Evolutionary conservation across 2,329 filamentous ascomycete genomes (phyloP).

Genomic region (Phialophora expanda): DNA sequence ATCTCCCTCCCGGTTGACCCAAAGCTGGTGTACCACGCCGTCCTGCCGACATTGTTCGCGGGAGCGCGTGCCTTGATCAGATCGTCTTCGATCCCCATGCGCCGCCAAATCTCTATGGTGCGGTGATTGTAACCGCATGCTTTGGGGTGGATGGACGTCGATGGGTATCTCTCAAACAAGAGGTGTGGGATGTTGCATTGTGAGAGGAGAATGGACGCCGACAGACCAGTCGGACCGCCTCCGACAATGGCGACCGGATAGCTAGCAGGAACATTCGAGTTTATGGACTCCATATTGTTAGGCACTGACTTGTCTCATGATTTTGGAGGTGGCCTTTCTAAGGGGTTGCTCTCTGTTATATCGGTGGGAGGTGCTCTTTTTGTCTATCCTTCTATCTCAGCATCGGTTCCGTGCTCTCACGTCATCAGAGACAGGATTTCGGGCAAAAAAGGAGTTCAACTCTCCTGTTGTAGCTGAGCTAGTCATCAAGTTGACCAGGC

Average conservation of each 20-base stretch:
- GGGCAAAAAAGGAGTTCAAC: too few relatives aligned
- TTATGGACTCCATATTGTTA: not conserved
- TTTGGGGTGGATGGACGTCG: slow-evolving; percentile 45
- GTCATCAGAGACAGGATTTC: not conserved
- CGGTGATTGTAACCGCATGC: slow-evolving; percentile 44
- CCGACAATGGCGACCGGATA: slow-evolving; percentile 42
- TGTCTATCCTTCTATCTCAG: not conserved
- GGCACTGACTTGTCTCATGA: not conserved
- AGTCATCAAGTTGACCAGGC: not conserved
- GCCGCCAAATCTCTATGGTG: slow-evolving; percentile 39
- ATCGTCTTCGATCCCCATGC: slow-evolving; percentile 44
- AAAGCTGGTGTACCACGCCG: slow-evolving; percentile 45
- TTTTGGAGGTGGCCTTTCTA: not conserved
- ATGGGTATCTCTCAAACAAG: slow-evolving; percentile 43
- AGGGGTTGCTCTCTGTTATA: not conserved
- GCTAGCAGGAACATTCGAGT: not conserved
- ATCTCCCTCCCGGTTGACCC: slow-evolving; percentile 43
- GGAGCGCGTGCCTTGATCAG: slow-evolving; percentile 38
- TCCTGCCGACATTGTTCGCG: slow-evolving; percentile 39
- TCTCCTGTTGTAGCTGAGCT: not conserved
- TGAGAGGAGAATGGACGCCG: slow-evolving; percentile 44
- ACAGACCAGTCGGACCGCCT: slow-evolving; percentile 44
- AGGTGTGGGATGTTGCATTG: slow-evolving; percentile 40
- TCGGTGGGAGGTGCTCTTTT: not conserved
- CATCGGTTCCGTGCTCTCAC: not conserved